Evolutionary conservation across 352 stramenopile species (phyloP), one percentile per base, ranked within the genome.

Genomic region (Phytophthora syringae): DNA sequence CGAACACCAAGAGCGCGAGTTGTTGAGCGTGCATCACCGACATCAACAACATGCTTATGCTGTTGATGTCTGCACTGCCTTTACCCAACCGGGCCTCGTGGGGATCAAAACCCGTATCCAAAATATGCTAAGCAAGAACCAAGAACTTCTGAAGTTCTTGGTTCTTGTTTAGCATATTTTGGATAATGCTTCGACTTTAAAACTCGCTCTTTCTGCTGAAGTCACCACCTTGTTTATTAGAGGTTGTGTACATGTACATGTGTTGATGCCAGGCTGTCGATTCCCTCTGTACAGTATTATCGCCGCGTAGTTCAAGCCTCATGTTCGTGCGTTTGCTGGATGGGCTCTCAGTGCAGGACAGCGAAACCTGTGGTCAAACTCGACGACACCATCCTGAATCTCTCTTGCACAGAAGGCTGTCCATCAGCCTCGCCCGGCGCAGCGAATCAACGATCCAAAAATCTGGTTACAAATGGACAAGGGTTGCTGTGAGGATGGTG

Each of bases 391-490:
- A 59, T 59, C 51, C 51, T 50, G 51, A 59, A 59, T 58, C n/a
- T 58, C 36, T 58, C 51, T 47, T 59, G 51, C 11, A n/a, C 51
- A 48, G 13, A 27, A 42, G 51, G 7, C 51, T 37, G 30, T 59
- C 51, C 51, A 49, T 49, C 22, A 34, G 36, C 22, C 20, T 27
- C 37, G 51, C 51, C 51, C 51, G 51, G 51, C 51, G 51, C 51
- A 59, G 51, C 50, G 50, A 57, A 59, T 59, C 37, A 59, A 27
- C 36, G 22, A 32, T 59, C 32, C 34, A 59, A 50, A 50, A 49
- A 27, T 28, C 51, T 59, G 5, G 37, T 44, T 42, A 59, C 51
- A 59, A 59, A 28, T 40, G 51, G 34, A 58, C 51, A 58, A 47
- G 51, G 48, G 13, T 42, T 42, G 22, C 20, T 50, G 12, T 37